Conservation (phyloP, 371 early-diverging fungal species). For the Apophysomyces ossiformis region DNA sequence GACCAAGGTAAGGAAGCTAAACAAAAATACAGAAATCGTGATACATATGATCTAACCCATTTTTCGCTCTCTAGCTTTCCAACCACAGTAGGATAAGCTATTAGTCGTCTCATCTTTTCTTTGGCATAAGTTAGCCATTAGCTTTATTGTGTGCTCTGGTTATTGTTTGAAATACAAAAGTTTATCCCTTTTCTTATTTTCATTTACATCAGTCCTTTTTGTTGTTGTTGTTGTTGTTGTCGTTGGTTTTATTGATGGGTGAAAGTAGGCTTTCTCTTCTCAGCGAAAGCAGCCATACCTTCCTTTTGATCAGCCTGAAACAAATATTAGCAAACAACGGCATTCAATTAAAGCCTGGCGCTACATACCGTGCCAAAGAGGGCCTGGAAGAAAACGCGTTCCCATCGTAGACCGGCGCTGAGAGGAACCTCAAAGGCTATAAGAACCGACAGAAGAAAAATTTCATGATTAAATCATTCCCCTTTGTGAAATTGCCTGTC, state of each 20-base stretch:
- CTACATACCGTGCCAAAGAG: slow-evolving; percentile 86
- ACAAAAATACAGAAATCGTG: neutral
- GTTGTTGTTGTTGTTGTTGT: neutral
- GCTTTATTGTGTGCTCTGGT: too few relatives aligned
- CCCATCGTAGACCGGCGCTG: slow-evolving; percentile 87
- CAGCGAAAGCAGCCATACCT: slow-evolving; percentile 97
- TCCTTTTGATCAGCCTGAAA: slow-evolving; percentile 91
- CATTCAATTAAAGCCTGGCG: neutral
- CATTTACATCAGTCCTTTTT: neutral
- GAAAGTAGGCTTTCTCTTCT: slow-evolving; percentile 93
- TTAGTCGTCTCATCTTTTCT: neutral
- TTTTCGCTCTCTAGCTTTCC: neutral
- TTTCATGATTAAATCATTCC: slow-evolving; percentile 3
- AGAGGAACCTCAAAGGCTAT: slow-evolving; percentile 89
- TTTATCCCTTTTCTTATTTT: neutral
- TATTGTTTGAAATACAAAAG: neutral
- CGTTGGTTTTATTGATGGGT: slow-evolving; percentile 71
- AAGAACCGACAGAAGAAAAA: slow-evolving; percentile 5
- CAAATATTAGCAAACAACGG: slow-evolving; percentile 3
- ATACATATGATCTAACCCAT: too few relatives aligned
- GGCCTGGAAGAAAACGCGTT: slow-evolving; percentile 94
- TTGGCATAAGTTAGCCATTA: neutral
- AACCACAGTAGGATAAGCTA: neutral
- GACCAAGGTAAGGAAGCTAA: slow-evolving; percentile 25
- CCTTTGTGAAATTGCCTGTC: neutral